Percentiles rank a stretch among this genome's conserved stretches.
Conservation (phyloP, 306 rosid genomes). For the Cotoneaster glaucophyllus region DNA sequence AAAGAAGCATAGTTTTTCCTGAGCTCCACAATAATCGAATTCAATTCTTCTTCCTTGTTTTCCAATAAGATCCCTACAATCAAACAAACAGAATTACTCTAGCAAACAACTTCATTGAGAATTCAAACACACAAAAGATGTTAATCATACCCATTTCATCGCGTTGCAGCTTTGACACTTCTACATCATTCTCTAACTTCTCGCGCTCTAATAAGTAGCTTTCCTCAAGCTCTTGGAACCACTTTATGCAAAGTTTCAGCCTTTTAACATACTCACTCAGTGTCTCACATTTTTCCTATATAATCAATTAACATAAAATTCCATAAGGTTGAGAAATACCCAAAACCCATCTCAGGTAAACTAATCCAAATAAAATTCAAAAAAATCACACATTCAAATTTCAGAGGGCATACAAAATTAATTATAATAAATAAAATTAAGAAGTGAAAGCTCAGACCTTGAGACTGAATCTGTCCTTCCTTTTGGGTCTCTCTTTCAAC, state of each 20-base stretch:
- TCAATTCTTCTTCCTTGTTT: constrained; percentile 89
- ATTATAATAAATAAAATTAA: background rate
- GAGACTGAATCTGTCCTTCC: constrained; percentile 87
- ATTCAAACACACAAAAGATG: background rate
- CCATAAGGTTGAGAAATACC: background rate
- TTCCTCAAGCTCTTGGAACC: constrained; percentile 93
- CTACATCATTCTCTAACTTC: constrained; percentile 54
- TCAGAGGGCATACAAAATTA: background rate
- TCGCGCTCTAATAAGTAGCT: constrained; percentile 79
- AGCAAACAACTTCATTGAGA: background rate
- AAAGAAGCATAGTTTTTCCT: constrained; percentile 59
- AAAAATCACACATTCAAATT: background rate
- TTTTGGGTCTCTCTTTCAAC: constrained; percentile 69
- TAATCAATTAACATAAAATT: constrained; percentile 7
- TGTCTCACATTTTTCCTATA: constrained; percentile 91
- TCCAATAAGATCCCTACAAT: constrained; percentile 50
- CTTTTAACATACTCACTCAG: constrained; percentile 84
- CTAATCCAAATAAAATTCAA: background rate
- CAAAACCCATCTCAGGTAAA: constrained; percentile 8
- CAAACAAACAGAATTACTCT: constrained; percentile 13
- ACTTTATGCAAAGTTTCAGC: constrained; percentile 83
- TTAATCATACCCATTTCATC: constrained; percentile 55
- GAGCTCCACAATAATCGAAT: constrained; percentile 65
- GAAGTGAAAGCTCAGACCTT: constrained; percentile 46
- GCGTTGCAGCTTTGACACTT: constrained; percentile 60